Evolutionary conservation across 2,329 filamentous ascomycete genomes (phyloP).

Genomic region (Penicillium sp.): DNA sequence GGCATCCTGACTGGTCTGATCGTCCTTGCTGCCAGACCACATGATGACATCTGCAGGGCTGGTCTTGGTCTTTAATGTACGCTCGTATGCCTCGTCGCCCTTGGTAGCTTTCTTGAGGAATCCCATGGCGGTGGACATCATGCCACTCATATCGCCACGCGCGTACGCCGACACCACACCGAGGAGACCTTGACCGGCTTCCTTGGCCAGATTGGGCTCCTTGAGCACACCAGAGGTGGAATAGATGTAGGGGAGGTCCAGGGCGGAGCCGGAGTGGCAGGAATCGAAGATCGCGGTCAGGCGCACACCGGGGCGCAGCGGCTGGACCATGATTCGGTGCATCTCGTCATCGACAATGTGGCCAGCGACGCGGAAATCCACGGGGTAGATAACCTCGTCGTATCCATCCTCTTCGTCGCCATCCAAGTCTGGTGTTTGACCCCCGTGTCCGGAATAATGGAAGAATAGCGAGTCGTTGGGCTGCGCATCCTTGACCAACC

Average conservation of each 20-base stretch:
- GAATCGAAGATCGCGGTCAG: slow-evolving; percentile 65
- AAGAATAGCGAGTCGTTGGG: slow-evolving; percentile 96
- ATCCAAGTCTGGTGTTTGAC: slow-evolving; percentile 66
- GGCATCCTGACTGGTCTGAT: slow-evolving; percentile 90
- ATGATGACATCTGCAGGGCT: slow-evolving; percentile 93
- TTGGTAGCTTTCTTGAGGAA: slow-evolving; percentile 82
- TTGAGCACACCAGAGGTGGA: slow-evolving; percentile 64
- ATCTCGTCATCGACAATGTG: slow-evolving; percentile 76
- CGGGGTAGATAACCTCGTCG: slow-evolving; percentile 74
- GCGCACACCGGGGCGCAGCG: slow-evolving; percentile 76
- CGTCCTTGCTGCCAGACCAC: slow-evolving; percentile 96
- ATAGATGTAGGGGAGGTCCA: slow-evolving; percentile 64
- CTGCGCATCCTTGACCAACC: slow-evolving; percentile 87
- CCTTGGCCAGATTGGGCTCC: slow-evolving; percentile 63
- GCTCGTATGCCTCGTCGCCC: slow-evolving; percentile 73
- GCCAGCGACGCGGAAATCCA: slow-evolving; percentile 64
- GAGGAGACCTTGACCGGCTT: slow-evolving; percentile 60
- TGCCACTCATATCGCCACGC: slow-evolving; percentile 74
- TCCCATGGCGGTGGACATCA: slow-evolving; percentile 72
- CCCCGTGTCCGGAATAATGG: slow-evolving; percentile 85
- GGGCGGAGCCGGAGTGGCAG: slow-evolving; percentile 62
- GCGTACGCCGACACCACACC: slow-evolving; percentile 71
- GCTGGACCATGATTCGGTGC: slow-evolving; percentile 69
- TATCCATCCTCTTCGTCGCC: slow-evolving; percentile 73
- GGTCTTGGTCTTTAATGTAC: slow-evolving; percentile 81